Evolutionary conservation across 768 basidiomycete species (phyloP).

Genomic region (Russula sp.): DNA sequence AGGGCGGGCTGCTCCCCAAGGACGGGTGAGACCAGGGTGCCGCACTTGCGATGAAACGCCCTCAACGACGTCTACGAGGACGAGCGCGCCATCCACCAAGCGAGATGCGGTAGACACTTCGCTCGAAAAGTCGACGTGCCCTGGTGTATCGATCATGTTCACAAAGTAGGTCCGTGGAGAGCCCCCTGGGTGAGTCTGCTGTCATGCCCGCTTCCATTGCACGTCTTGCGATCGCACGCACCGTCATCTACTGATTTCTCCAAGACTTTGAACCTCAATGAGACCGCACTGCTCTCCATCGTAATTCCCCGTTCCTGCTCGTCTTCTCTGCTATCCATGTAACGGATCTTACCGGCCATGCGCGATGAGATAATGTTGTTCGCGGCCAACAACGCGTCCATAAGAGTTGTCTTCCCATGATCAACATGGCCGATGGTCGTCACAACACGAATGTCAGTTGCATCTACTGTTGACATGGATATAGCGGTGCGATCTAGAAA

Average conservation of each 20-base stretch:
- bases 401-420: constrained; percentile 94
- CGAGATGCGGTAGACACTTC: constrained; percentile 95
- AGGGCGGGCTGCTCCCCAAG: background rate
- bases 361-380: constrained; percentile 95
- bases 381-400: constrained; percentile 92
- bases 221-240: constrained; percentile 32
- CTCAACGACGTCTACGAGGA: constrained; percentile 94
- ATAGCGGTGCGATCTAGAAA: background rate
- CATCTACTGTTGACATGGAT: constrained; percentile 26
- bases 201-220: constrained; percentile 24
- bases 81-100: constrained; percentile 90
- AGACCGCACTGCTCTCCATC: constrained; percentile 97
- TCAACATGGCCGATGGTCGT: constrained; percentile 89
- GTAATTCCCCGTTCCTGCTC: constrained; percentile 98
- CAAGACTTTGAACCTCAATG: constrained; percentile 79
- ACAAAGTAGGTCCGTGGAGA: constrained; percentile 69
- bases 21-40: constrained; percentile 3
- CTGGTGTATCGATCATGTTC: constrained; percentile 98
- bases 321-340: constrained; percentile 92
- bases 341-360: constrained; percentile 95
- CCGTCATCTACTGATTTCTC: constrained; percentile 51
- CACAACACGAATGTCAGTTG: constrained; percentile 61
- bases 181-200: constrained; percentile 45
- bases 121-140: constrained; percentile 97
- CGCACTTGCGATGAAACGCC: constrained; percentile 95